Evolutionary conservation across 768 basidiomycete species (phyloP).

Genomic region (Amanita phalloides): DNA sequence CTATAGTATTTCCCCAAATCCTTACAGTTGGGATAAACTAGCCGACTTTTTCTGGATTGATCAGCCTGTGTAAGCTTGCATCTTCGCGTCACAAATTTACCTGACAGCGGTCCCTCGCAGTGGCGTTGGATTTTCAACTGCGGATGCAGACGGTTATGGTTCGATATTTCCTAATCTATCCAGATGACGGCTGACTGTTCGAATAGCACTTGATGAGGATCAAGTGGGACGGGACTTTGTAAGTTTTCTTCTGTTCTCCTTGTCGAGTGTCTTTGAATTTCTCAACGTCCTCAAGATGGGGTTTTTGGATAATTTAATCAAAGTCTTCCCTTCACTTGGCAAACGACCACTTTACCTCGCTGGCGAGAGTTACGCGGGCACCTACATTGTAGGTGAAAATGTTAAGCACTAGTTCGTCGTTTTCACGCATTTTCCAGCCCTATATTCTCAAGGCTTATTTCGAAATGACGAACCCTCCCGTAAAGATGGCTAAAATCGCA

Average conservation of each 20-base stretch:
- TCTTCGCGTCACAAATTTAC: background rate
- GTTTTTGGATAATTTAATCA: constrained; percentile 60
- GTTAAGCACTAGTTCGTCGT: background rate
- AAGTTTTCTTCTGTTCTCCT: constrained; percentile 12
- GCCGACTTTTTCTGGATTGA: constrained; percentile 69
- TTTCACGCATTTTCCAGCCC: constrained; percentile 29
- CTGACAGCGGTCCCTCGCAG: constrained; percentile 5
- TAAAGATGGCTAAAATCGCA: constrained; percentile 54
- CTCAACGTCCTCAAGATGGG: constrained; percentile 37
- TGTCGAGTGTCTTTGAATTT: background rate
- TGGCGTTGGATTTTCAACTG: constrained; percentile 56
- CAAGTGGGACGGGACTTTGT: constrained; percentile 52
- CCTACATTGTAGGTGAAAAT: constrained; percentile 43
- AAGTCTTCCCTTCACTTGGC: constrained; percentile 61
- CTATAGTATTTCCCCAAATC: constrained; percentile 38
- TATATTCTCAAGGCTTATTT: constrained; percentile 72
- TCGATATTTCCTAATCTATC: background rate
- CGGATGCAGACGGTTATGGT: constrained; percentile 53
- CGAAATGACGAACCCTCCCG: constrained; percentile 48
- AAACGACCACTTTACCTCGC: constrained; percentile 57
- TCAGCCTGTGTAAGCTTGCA: constrained; percentile 45
- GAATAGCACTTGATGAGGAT: constrained; percentile 46
- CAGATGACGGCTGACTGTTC: background rate
- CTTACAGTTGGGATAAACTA: constrained; percentile 46
- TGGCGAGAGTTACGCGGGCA: constrained; percentile 71